Evolutionary conservation across 1,284 basidiomycete genomes (phyloP), one percentile per base, ranked within the genome.

Genomic region (Ustilago cynodontis): DNA sequence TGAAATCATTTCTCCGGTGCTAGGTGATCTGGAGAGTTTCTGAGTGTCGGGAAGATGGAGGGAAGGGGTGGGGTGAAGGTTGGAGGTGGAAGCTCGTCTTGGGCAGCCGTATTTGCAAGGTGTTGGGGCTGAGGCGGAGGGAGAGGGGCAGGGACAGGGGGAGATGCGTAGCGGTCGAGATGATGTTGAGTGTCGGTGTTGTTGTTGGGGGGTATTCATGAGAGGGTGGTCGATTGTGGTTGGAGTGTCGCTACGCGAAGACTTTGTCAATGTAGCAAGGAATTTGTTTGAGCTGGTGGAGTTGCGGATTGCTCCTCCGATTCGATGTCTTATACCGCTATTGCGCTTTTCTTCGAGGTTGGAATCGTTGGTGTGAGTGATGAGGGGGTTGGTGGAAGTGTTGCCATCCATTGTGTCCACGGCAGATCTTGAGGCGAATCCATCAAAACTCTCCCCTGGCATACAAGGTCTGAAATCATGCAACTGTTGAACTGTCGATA

Each of bases 391-490:
- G 2, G 35, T 35, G 0, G 37, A 51, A 8, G 45, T 51, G 22
- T 45, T 29, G 6, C 11, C 58, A 1, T 55, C 67, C 1, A 26
- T 6, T 0, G 37, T 50, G n/a, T 28, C n/a, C 29, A 29, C 22
- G 26, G 18, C 9, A 10, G 61, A 59, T 16, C 28, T 35, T 1
- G 33, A 22, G n/a, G 24, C 29, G 3, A 59, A 37, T 0, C 20
- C 41, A 14, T 63, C 55, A 22, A 37, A 57, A 31, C 49, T 43
- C 11, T 56, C 59, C 0, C 47, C 41, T 0, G 71, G 61, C 11
- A 57, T n/a, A 2, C 47, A 64, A 1, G 37, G 62, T 10, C 65
- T 54, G 33, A 74, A 74, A 43, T 74, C 71, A 31, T 74, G 71
- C 43, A 74, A 29, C 50, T 74, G 71, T 4, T 60, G 62, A 20